Percentiles rank a stretch among this genome's conserved stretches.
Conservation (phyloP, 768 basidiomycete genomes). For the Pleurotus tuber-regium region DNA sequence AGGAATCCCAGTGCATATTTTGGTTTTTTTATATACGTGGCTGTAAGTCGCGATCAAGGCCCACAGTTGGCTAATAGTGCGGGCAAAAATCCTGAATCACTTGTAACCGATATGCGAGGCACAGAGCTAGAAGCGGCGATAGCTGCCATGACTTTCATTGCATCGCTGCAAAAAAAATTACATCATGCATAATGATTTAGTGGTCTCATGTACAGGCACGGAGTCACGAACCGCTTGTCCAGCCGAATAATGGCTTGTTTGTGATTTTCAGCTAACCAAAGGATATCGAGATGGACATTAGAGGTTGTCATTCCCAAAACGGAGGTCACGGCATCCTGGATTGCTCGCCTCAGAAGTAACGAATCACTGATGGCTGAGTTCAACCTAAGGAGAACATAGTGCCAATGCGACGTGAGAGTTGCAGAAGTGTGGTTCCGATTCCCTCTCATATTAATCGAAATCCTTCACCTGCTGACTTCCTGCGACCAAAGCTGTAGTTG, state of each 20-base stretch:
- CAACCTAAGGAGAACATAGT: conserved; percentile 1
- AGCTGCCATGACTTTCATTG: conserved; percentile 31
- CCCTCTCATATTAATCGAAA: too few relatives aligned
- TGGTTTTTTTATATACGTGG: too few relatives aligned
- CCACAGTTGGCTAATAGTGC: conserved; percentile 26
- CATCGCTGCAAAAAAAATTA: conserved; percentile 25
- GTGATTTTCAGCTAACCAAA: conserved; percentile 48
- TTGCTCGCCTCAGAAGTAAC: conserved; percentile 41
- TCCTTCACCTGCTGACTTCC: too few relatives aligned
- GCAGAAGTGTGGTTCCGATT: neutral
- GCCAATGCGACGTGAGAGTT: neutral
- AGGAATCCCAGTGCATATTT: too few relatives aligned
- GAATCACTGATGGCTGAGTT: conserved; percentile 37
- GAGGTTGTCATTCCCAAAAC: conserved; percentile 54
- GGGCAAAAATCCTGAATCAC: conserved; percentile 41
- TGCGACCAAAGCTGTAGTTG: too few relatives aligned
- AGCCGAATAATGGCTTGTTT: conserved; percentile 39
- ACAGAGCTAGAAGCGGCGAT: conserved; percentile 26
- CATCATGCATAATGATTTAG: neutral
- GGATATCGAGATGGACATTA: conserved; percentile 53
- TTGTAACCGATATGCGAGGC: conserved; percentile 32
- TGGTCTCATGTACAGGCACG: neutral
- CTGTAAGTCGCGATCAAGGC: too few relatives aligned
- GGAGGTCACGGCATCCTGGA: conserved; percentile 55
- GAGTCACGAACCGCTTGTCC: conserved; percentile 32